These are phyloP conservation scores for Papilionanthe hybrid DNA, from an alignment of 116 monocot genomes.

Conservation along the genomic window DNA sequence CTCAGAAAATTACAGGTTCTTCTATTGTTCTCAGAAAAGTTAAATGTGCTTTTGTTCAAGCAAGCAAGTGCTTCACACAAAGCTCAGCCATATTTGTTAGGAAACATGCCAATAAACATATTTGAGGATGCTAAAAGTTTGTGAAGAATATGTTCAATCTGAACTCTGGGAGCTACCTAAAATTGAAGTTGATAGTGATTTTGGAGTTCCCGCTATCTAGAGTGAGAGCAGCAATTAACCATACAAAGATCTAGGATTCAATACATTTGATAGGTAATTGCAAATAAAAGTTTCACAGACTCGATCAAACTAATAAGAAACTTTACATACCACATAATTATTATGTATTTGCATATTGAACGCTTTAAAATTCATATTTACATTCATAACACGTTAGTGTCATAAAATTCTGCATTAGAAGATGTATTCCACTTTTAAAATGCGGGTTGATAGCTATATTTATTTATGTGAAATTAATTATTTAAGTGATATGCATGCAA, in stretches of 20 bases:
- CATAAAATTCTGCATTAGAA: no score
- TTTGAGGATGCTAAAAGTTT: neutral
- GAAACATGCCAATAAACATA: neutral
- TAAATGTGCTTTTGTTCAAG: neutral
- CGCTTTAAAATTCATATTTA: neutral
- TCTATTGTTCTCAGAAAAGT: slow-evolving; percentile 1
- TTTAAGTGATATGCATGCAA: no score
- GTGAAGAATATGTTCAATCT: neutral
- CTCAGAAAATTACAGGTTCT: slow-evolving; percentile 68
- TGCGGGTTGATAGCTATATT: no score
- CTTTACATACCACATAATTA: no score
- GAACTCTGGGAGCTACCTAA: neutral
- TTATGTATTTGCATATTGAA: no score
- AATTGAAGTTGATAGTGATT: neutral
- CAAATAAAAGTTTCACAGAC: neutral
- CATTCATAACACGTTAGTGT: neutral
- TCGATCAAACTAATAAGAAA: neutral
- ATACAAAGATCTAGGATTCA: neutral
- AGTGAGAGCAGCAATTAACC: neutral
- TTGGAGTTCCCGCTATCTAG: neutral
- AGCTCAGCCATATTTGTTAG: neutral
- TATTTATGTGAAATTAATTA: no score
- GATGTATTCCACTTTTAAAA: no score
- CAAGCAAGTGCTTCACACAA: neutral
- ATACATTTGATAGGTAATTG: neutral